A percentile compares a stretch with the other conserved stretches of the same genome.
phyloP scores from a whole-genome alignment of 2,329 filamentous ascomycete genomes.

The Alternaria gansuensis region DNA sequence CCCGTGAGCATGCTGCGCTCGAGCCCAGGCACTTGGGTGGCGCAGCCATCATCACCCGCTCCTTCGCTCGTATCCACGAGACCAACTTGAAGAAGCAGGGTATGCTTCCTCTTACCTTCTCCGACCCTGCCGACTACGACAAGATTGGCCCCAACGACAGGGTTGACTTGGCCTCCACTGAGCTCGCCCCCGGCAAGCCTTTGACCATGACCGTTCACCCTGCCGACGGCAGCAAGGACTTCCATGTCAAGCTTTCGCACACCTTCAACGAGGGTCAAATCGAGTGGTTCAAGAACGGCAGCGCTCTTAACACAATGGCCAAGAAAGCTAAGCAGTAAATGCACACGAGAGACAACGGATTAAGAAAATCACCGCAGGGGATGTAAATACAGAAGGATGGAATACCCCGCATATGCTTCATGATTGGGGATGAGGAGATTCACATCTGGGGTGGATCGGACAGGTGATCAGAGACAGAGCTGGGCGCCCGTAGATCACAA shows the following conservation, averaged over 20 bases:
- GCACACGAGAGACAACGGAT: constrained; percentile 14
- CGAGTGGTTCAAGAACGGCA: constrained; percentile 99
- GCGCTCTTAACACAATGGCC: constrained; percentile 98
- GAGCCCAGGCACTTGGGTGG: constrained; percentile 97
- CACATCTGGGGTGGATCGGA: constrained; percentile 32
- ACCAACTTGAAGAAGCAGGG: constrained; percentile 99
- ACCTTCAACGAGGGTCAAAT: constrained; percentile 99
- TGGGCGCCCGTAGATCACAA: constrained; percentile 29
- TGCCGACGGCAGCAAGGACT: constrained; percentile 77
- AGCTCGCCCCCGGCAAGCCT: constrained; percentile 91
- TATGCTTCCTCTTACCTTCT: constrained; percentile 98
- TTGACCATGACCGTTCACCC: constrained; percentile 92
- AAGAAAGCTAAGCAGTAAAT: constrained; percentile 62
- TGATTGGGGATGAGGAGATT: constrained; percentile 26
- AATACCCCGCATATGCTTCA: constrained; percentile 35
- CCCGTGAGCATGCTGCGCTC: constrained; percentile 96
- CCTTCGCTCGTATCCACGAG: constrained; percentile 99
- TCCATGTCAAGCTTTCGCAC: constrained; percentile 85
- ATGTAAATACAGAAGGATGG: constrained; percentile 46
- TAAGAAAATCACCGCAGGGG: constrained; percentile 37
- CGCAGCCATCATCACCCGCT: constrained; percentile 93
- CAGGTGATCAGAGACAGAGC: constrained; percentile 30
- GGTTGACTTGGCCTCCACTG: constrained; percentile 87
- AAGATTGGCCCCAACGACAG: constrained; percentile 93
- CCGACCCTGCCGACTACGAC: constrained; percentile 95